These are phyloP conservation scores for Diaporthe nobilis DNA, from an alignment of 2,329 filamentous ascomycete genomes.

Conservation along the genomic window DNA sequence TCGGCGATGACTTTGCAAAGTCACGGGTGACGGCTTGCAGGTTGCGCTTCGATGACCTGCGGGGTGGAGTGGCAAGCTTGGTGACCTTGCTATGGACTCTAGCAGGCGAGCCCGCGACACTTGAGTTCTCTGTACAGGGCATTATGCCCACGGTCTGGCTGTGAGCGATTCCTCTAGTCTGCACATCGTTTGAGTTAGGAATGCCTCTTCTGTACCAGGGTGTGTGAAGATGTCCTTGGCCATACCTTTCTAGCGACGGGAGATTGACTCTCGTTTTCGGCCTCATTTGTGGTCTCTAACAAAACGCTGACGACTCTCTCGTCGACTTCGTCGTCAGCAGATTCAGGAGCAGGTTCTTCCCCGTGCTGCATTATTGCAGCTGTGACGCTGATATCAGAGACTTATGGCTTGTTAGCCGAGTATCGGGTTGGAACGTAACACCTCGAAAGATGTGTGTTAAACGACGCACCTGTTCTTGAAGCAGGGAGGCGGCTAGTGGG, in stretches of 20 bases:
- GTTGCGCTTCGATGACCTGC: constrained; percentile 23
- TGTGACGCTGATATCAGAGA: constrained; percentile 15
- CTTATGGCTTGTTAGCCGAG: constrained; percentile 18
- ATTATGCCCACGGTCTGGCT: constrained; percentile 35
- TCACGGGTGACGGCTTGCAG: background rate
- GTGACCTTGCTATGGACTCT: background rate
- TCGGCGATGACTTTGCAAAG: constrained; percentile 14
- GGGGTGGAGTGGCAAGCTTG: constrained; percentile 29
- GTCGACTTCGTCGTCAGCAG: constrained; percentile 11
- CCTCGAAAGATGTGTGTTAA: too few species aligned
- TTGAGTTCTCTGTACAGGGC: background rate
- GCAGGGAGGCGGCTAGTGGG: constrained; percentile 17
- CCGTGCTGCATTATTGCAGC: background rate
- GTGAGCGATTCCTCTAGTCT: constrained; percentile 21
- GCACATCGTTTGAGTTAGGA: background rate
- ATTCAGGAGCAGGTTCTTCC: background rate
- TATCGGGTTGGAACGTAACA: background rate
- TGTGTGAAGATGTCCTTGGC: too few species aligned
- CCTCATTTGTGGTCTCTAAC: constrained; percentile 35
- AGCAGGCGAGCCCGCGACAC: constrained; percentile 3
- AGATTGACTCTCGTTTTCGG: background rate
- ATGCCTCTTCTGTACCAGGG: background rate
- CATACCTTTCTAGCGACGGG: constrained; percentile 29
- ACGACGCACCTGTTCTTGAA: constrained; percentile 33
- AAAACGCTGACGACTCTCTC: constrained; percentile 37